Evolutionary conservation across 495 filamentous ascomycete species (phyloP).

Genomic region (Aspergillus funiculosus): DNA sequence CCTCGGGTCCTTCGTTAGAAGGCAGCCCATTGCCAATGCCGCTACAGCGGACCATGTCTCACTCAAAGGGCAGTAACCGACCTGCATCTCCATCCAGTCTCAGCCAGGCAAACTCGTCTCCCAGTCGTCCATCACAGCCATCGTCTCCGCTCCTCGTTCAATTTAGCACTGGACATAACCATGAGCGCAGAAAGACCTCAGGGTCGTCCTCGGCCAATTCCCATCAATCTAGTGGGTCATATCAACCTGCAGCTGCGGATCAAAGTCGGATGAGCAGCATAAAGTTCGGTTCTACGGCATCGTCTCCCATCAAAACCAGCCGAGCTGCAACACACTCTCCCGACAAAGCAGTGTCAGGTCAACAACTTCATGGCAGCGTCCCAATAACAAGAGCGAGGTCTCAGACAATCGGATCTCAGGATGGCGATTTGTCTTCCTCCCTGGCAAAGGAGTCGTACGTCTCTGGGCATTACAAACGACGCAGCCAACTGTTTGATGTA

Average conservation of each 20-base stretch:
- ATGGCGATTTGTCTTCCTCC: conserved; percentile 56
- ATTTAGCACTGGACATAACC: conserved; percentile 74
- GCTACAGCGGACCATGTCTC: conserved; percentile 76
- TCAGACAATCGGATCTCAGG: conserved; percentile 90
- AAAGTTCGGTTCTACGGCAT: conserved; percentile 61
- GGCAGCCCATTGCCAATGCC: conserved; percentile 80
- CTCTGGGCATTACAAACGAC: conserved; percentile 75
- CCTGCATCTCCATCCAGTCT: conserved; percentile 79
- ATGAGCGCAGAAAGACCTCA: conserved; percentile 71
- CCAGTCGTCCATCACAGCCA: conserved; percentile 81
- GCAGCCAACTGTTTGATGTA: conserved; percentile 92
- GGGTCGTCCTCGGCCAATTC: conserved; percentile 81
- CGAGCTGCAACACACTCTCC: conserved; percentile 52
- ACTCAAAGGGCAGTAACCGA: conserved; percentile 65
- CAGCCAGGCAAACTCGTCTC: conserved; percentile 76
- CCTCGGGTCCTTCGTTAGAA: conserved; percentile 64
- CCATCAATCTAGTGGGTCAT: conserved; percentile 64
- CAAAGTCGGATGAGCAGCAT: conserved; percentile 34
- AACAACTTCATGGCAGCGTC: conserved; percentile 40
- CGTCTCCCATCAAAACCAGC: conserved; percentile 71
- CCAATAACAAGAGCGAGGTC: conserved; percentile 64
- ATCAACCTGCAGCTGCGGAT: conserved; percentile 71
- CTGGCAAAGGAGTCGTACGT: conserved; percentile 58
- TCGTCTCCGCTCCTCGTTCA: conserved; percentile 91
- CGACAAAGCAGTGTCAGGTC: conserved; percentile 40